Base-by-base conservation (phyloP, 1,284 basidiomycete species). In the Ganoderma lingzhi region DNA sequence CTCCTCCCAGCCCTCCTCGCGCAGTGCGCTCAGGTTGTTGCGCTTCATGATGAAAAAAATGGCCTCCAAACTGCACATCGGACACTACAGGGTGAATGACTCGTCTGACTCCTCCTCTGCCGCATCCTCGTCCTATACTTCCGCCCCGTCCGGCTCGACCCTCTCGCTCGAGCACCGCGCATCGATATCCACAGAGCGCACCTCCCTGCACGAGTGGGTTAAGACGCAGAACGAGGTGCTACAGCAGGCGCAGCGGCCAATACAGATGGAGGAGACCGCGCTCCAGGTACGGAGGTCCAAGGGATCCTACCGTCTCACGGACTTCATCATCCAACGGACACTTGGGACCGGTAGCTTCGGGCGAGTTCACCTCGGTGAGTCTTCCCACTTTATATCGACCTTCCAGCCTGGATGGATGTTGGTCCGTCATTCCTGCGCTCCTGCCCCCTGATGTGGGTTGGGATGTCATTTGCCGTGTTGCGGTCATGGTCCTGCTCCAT, bases 291-390 rank as follows among this genome's bases (percentile, higher is more conserved):
- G 79, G n/a, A 76, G 90, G 66, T 84, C 87, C n/a, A 89, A 87
- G 72, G 92, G 90, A 41, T 84, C 84, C 23, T 94, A 94, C 78
- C 86, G 87, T 39, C 85, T 95, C 23, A 75, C 83, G 53, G 93
- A 95, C 78, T 95, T 94, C 73, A 86, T 88, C 72, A 90, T 95
- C 68, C 88, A 92, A 74, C 85, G 93, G 32, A 95, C 93, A 15
- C 84, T 98, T 60, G 96, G 96, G 0, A 97, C 96, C 0, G 96
- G 96, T 2, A 97, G 95, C 76, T 98, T 98, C 80, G 96, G 96
- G 2, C 90, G 97, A 19, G 96, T 98, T 0, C 96, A 98, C 82
- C 86, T 98, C 62, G 97, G 93, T 94, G 77, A 70, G 87, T 39
- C 6, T 12, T 41, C 35, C 37, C 19, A 23, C 48, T 23, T 23